Percentiles rank a stretch among this genome's conserved stretches.
Evolutionary conservation across 1,284 basidiomycete species (phyloP).

Genomic region (Boletus smithii): DNA sequence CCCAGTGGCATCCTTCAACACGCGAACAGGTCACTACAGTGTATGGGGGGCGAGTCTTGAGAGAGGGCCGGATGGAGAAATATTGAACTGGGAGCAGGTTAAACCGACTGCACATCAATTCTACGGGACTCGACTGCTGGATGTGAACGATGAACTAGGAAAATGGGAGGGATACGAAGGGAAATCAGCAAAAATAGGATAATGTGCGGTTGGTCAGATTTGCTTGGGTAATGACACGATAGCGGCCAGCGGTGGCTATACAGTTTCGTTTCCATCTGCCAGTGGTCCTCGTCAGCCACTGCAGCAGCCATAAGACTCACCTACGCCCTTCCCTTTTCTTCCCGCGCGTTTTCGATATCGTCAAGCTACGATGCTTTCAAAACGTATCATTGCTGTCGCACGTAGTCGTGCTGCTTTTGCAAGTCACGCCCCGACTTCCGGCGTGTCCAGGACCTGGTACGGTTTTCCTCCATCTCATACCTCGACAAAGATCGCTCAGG

Average conservation of each 20-base stretch:
- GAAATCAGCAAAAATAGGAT: conserved; percentile 34
- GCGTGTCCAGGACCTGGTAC: conserved; percentile 53
- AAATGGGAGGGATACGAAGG: conserved; percentile 64
- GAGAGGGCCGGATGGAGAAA: conserved; percentile 45
- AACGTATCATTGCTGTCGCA: conserved; percentile 64
- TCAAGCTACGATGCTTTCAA: conserved; percentile 63
- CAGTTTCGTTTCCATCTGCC: not conserved
- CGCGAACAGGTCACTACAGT: conserved; percentile 44
- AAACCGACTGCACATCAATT: conserved; percentile 63
- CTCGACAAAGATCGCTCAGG: conserved; percentile 6
- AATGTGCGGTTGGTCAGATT: conserved; percentile 1
- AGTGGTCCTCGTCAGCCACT: too few species aligned
- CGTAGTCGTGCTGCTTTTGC: conserved; percentile 53
- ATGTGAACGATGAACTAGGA: conserved; percentile 49
- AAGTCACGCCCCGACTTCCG: conserved; percentile 37
- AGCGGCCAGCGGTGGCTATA: conserved; percentile 23
- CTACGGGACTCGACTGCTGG: conserved; percentile 58
- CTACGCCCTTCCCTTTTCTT: not conserved
- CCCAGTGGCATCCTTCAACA: conserved; percentile 49
- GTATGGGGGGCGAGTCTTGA: conserved; percentile 55
- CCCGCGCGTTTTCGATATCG: not conserved
- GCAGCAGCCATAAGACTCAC: too few species aligned
- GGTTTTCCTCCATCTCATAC: conserved; percentile 21
- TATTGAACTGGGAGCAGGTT: conserved; percentile 48
- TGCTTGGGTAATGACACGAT: conserved; percentile 11